These are phyloP conservation scores for Trametes elegans DNA, from an alignment of 768 basidiomycete species.

Conservation along the genomic window DNA sequence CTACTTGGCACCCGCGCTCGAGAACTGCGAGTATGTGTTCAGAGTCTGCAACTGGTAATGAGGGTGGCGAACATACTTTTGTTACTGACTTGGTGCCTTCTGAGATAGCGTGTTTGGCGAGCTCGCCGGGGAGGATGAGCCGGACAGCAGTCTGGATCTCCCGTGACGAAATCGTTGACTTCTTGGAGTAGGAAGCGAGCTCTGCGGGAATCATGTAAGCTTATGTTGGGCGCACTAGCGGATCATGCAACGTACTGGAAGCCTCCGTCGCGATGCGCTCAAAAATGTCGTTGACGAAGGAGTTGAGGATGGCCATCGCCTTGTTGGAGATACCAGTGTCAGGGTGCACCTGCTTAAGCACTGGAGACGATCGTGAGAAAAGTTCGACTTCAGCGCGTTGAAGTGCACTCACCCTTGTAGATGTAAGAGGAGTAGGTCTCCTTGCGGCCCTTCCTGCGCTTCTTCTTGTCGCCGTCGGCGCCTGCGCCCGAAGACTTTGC, in stretches of 20 bases:
- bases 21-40: constrained; percentile 46
- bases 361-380: constrained; percentile 37
- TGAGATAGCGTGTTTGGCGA: constrained; percentile 91
- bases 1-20: constrained; percentile 70
- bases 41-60: neutral
- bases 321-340: constrained; percentile 99
- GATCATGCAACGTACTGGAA: constrained; percentile 57
- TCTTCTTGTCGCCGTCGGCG: constrained; percentile 78
- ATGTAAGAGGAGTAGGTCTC: constrained; percentile 95
- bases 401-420: constrained; percentile 65
- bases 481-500: constrained; percentile 53
- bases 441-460: constrained; percentile 81
- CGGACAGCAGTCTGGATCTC: constrained; percentile 98
- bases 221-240: neutral
- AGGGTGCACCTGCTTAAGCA: constrained; percentile 96
- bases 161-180: constrained; percentile 97
- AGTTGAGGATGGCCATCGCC: constrained; percentile 96
- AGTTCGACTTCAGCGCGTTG: neutral
- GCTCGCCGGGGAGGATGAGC: constrained; percentile 93
- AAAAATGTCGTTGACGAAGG: constrained; percentile 94
- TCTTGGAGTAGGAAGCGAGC: constrained; percentile 96
- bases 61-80: constrained; percentile 45
- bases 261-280: constrained; percentile 92
- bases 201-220: constrained; percentile 42
- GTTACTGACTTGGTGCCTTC: constrained; percentile 94